These are phyloP conservation scores for Choiromyces venosus DNA, from an alignment of 495 filamentous ascomycete genomes.

Conservation along the genomic window DNA sequence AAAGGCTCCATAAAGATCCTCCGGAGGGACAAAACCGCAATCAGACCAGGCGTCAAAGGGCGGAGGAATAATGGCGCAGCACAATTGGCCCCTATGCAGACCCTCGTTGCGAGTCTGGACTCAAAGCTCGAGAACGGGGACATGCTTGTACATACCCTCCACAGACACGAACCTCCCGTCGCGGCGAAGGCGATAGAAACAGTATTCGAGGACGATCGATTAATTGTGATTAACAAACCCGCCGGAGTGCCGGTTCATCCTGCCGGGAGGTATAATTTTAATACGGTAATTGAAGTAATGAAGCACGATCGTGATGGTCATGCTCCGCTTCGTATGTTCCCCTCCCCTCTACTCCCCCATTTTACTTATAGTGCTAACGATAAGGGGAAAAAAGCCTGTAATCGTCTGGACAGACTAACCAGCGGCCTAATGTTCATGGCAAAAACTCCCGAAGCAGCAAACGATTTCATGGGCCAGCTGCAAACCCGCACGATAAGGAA, in stretches of 20 bases:
- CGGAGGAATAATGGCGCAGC: constrained; percentile 67
- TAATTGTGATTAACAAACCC: constrained; percentile 95
- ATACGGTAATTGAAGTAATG: constrained; percentile 89
- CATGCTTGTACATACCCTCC: constrained; percentile 83
- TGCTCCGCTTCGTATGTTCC: constrained; percentile 54
- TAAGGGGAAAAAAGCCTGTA: constrained; percentile 55
- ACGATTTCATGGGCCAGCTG: constrained; percentile 65
- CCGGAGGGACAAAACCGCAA: not conserved
- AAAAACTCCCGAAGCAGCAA: constrained; percentile 73
- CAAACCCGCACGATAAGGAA: constrained; percentile 73
- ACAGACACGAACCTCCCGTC: constrained; percentile 92
- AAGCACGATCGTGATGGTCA: constrained; percentile 68
- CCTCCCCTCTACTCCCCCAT: not conserved
- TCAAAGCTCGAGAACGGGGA: constrained; percentile 70
- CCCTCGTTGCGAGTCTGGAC: constrained; percentile 38
- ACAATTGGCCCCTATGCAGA: constrained; percentile 40
- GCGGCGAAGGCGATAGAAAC: constrained; percentile 71
- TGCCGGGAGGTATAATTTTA: constrained; percentile 90
- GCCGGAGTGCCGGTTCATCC: constrained; percentile 91
- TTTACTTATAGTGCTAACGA: not conserved
- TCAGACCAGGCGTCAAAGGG: constrained; percentile 13
- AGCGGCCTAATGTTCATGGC: constrained; percentile 97
- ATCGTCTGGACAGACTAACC: constrained; percentile 87
- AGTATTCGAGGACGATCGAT: constrained; percentile 81
- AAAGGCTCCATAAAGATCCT: constrained; percentile 49